phyloP scores from a whole-genome alignment of 2,329 filamentous ascomycete species.

The Calonectria honghensis region DNA sequence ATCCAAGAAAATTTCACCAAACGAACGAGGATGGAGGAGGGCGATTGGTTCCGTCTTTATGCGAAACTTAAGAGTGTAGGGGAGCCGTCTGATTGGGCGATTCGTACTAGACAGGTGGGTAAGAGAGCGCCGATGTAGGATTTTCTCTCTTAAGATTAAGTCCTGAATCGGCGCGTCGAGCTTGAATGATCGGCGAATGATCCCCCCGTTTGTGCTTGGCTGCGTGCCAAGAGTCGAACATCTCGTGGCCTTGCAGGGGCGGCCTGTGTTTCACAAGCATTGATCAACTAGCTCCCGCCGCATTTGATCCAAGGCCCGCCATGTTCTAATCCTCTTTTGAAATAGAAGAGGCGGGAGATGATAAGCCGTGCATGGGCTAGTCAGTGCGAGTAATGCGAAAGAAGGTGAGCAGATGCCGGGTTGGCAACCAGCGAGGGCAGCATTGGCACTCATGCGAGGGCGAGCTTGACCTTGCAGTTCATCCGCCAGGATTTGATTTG shows the following conservation, averaged over 20 bases:
- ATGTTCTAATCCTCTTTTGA: neutral
- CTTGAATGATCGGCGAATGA: neutral
- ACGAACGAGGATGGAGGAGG: neutral
- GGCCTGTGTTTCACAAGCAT: neutral
- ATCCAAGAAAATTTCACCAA: neutral
- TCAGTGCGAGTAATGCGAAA: neutral
- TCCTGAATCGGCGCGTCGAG: neutral
- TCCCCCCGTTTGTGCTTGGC: neutral
- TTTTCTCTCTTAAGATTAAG: slow-evolving; percentile 6
- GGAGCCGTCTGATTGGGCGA: neutral
- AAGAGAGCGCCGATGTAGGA: neutral
- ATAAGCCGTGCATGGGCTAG: neutral
- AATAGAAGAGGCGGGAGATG: neutral
- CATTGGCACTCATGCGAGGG: neutral
- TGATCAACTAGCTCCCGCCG: neutral
- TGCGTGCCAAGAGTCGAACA: neutral
- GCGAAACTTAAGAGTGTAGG: no score
- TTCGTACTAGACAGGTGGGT: neutral
- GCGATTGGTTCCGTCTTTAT: neutral
- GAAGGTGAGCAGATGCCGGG: neutral
- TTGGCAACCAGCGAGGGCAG: neutral
- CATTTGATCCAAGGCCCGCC: neutral
- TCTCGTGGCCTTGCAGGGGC: slow-evolving; percentile 19
- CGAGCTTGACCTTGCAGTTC: neutral
- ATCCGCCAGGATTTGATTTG: neutral